Percentiles rank a stretch among this genome's conserved stretches.
phyloP scores from a whole-genome alignment of 2,329 filamentous ascomycete species.

The Fusarium lyarnte region DNA sequence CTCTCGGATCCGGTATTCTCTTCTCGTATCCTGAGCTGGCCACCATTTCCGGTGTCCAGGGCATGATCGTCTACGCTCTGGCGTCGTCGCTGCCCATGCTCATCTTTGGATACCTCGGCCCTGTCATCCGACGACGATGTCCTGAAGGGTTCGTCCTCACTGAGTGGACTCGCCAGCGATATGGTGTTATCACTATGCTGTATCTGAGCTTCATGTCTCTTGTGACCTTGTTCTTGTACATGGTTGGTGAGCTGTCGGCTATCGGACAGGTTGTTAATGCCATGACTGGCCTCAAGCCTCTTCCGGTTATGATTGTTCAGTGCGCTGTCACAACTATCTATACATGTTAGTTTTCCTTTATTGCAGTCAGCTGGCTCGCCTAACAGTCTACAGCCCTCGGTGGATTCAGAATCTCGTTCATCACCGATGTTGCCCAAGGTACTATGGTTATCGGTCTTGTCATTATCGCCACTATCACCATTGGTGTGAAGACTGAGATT shows the following conservation, averaged over 20 bases:
- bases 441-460: slow-evolving; percentile 80
- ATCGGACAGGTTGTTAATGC: slow-evolving; percentile 81
- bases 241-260: slow-evolving; percentile 85
- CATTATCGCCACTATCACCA: slow-evolving; percentile 79
- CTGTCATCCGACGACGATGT: slow-evolving; percentile 81
- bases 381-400: slow-evolving; percentile 68
- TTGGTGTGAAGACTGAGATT: slow-evolving; percentile 79
- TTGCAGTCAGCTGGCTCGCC: neutral
- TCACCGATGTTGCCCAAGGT: slow-evolving; percentile 85
- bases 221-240: slow-evolving; percentile 85
- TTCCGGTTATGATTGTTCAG: slow-evolving; percentile 81
- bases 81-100: slow-evolving; percentile 77
- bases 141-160: slow-evolving; percentile 87
- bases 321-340: slow-evolving; percentile 83
- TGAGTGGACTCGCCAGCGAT: slow-evolving; percentile 84
- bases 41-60: slow-evolving; percentile 81
- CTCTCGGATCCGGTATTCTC: slow-evolving; percentile 83
- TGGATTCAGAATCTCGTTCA: slow-evolving; percentile 84
- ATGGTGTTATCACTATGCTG: slow-evolving; percentile 73
- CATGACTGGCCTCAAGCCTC: slow-evolving; percentile 77
- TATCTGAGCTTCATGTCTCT: slow-evolving; percentile 82
- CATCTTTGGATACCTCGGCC: slow-evolving; percentile 77
- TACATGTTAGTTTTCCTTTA: slow-evolving; percentile 66
- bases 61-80: slow-evolving; percentile 79
- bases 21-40: slow-evolving; percentile 85